Evolutionary conservation across 2,329 filamentous ascomycete species (phyloP).

Genomic region (Pyrenochaeta sp.): DNA sequence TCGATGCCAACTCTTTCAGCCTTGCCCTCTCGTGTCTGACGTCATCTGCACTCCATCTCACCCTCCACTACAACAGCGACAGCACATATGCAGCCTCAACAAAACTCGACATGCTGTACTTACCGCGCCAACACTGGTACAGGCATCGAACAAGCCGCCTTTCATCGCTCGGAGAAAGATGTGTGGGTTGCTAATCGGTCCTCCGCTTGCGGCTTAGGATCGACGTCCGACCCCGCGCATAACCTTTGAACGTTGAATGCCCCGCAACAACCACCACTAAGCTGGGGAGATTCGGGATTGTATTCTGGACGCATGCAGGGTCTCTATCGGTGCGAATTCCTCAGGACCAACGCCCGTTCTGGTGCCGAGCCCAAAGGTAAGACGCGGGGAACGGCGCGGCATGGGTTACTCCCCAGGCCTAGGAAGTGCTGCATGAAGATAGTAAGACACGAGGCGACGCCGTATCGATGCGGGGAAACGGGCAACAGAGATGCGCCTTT

Average conservation of each 20-base stretch:
- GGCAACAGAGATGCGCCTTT: background rate
- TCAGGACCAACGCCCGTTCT: too few relatives aligned
- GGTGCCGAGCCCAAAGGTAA: too few relatives aligned
- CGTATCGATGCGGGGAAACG: background rate
- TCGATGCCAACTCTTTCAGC: background rate
- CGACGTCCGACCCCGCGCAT: background rate
- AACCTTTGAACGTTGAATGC: background rate
- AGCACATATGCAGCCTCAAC: background rate
- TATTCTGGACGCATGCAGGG: background rate
- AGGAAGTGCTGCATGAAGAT: background rate
- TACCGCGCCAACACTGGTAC: background rate
- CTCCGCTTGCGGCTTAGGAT: background rate
- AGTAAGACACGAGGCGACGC: background rate
- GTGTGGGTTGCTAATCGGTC: background rate
- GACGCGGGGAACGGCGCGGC: too few relatives aligned
- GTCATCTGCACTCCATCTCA: background rate
- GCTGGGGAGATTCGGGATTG: background rate
- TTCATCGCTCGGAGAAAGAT: background rate
- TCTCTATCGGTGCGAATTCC: background rate
- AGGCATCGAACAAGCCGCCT: background rate
- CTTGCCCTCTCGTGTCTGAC: background rate
- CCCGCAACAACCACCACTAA: background rate
- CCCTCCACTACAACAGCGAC: background rate
- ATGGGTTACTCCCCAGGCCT: too few relatives aligned
- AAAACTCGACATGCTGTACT: background rate